phyloP scores from a whole-genome alignment of 192 early-diverging fungal species.

The Tieghemiomyces parasiticus region DNA sequence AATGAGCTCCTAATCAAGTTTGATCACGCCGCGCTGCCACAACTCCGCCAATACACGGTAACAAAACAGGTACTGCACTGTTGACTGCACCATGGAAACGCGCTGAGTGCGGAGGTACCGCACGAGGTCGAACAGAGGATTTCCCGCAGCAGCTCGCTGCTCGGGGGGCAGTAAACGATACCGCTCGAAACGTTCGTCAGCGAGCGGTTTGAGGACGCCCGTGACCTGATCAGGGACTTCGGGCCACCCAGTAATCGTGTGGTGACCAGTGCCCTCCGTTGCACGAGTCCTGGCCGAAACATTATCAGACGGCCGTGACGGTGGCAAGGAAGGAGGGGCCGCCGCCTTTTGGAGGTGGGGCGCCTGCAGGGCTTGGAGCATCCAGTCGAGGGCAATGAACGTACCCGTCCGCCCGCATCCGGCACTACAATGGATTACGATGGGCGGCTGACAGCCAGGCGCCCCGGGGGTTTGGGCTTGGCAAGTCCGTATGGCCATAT shows the following conservation, averaged over 20 bases:
- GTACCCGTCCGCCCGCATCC: slow-evolving; percentile 79
- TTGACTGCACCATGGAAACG: slow-evolving; percentile 66
- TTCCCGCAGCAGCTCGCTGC: slow-evolving; percentile 15
- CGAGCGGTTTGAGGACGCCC: background rate
- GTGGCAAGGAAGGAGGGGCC: slow-evolving; percentile 21
- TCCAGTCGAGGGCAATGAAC: slow-evolving; percentile 56
- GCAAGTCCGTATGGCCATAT: background rate
- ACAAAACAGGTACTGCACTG: slow-evolving; percentile 60
- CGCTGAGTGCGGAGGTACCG: slow-evolving; percentile 52
- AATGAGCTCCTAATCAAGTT: too few relatives aligned
- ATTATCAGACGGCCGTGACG: slow-evolving; percentile 17
- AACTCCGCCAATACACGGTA: slow-evolving; percentile 27
- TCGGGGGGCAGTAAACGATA: background rate
- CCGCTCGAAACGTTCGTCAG: background rate
- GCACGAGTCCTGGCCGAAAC: slow-evolving; percentile 2
- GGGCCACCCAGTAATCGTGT: background rate
- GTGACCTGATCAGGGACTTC: background rate
- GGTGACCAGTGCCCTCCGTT: background rate
- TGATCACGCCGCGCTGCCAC: background rate
- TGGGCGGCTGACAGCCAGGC: slow-evolving; percentile 29
- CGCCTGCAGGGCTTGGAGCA: background rate
- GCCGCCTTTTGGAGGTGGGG: too few relatives aligned
- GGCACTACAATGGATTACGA: slow-evolving; percentile 75
- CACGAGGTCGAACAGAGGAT: slow-evolving; percentile 43
- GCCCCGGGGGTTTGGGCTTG: background rate